Conservation (phyloP, 805 yeast genomes). For the Torulaspora maleeae region DNA sequence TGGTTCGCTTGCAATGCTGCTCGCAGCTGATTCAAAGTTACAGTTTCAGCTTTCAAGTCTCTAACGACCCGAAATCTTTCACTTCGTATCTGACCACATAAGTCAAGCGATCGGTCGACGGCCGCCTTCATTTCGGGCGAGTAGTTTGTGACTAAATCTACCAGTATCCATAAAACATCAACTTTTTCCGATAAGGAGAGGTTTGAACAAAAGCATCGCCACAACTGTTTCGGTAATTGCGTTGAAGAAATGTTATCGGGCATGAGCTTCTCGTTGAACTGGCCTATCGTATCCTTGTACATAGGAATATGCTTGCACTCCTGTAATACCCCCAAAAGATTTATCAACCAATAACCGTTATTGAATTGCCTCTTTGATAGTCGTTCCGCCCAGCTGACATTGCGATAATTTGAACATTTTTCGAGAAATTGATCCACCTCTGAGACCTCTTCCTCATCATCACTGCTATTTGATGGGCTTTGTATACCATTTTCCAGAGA, state of each 20-base stretch:
- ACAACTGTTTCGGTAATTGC: constrained; percentile 36
- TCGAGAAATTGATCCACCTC: constrained; percentile 29
- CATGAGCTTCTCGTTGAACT: constrained; percentile 51
- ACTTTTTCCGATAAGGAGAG: constrained; percentile 53
- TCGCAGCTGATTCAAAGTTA: constrained; percentile 5
- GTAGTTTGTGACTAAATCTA: constrained; percentile 46
- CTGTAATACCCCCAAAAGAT: constrained; percentile 63
- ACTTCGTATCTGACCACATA: constrained; percentile 33
- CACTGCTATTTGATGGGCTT: constrained; percentile 17
- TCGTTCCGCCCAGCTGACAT: constrained; percentile 71
- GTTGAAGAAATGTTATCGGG: constrained; percentile 36
- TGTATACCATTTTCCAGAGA: neutral
- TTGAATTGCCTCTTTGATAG: constrained; percentile 67
- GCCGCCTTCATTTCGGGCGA: constrained; percentile 32
- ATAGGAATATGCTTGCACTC: constrained; percentile 31
- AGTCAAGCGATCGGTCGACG: constrained; percentile 33
- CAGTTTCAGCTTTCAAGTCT: constrained; percentile 27
- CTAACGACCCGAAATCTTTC: constrained; percentile 32
- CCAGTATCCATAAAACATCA: constrained; percentile 54
- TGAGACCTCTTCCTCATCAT: constrained; percentile 20
- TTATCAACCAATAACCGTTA: constrained; percentile 83
- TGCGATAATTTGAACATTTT: constrained; percentile 49
- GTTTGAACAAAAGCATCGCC: constrained; percentile 51
- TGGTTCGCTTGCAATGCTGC: constrained; percentile 9
- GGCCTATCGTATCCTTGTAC: constrained; percentile 37